A percentile compares a stretch with the other conserved stretches of the same genome.
Conservation (phyloP, 75 land plant species). For the Pinus tabuliformis region DNA sequence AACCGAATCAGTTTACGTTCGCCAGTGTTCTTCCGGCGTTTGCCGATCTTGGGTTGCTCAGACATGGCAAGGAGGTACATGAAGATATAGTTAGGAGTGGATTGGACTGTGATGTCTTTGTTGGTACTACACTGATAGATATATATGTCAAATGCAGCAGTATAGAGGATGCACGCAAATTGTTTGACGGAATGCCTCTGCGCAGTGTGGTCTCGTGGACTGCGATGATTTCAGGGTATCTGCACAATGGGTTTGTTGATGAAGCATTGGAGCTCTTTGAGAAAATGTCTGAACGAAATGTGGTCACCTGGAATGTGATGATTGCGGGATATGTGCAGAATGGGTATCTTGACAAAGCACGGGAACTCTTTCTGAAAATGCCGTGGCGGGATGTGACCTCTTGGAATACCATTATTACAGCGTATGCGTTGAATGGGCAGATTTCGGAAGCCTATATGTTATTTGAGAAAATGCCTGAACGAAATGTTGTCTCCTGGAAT, state of each 20-base stretch:
- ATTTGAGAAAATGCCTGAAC: slow-evolving; percentile 5
- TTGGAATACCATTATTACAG: background rate
- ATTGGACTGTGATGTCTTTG: slow-evolving; percentile 6
- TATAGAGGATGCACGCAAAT: slow-evolving; percentile 7
- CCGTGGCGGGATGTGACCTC: background rate
- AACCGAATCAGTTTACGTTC: slow-evolving; percentile 12
- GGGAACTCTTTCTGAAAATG: background rate
- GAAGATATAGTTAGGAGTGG: background rate
- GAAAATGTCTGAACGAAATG: background rate
- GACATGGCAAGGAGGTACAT: slow-evolving; percentile 4
- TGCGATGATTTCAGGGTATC: slow-evolving; percentile 16
- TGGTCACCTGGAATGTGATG: background rate
- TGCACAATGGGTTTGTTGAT: slow-evolving; percentile 1
- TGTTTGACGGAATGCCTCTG: slow-evolving; percentile 14
- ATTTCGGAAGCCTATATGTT: background rate
- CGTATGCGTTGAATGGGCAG: too few relatives aligned
- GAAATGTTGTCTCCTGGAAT: slow-evolving; percentile 13
- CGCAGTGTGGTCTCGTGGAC: slow-evolving; percentile 17
- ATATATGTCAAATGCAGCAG: slow-evolving; percentile 15
- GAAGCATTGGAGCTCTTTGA: slow-evolving; percentile 4
- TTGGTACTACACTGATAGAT: slow-evolving; percentile 8
- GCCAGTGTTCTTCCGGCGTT: slow-evolving; percentile 7
- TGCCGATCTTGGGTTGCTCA: background rate
- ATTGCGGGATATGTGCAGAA: background rate
- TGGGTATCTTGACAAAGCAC: background rate